These are phyloP conservation scores for Plectranthus barbatus DNA, from an alignment of 257 asterid species.

Conservation along the genomic window DNA sequence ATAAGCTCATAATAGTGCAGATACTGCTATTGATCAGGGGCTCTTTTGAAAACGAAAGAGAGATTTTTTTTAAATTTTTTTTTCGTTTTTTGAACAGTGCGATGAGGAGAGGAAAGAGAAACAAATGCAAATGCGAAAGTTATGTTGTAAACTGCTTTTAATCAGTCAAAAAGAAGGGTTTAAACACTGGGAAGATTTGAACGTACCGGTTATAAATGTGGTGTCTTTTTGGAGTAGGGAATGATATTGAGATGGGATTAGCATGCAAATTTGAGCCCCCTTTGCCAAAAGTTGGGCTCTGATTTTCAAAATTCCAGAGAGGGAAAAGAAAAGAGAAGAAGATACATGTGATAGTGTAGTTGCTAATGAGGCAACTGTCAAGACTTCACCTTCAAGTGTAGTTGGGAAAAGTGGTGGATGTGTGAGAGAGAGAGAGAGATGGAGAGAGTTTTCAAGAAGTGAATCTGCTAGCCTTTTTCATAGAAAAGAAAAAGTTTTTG, in stretches of 20 bases:
- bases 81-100: not conserved
- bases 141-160: constrained; percentile 25
- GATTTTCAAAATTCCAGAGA: constrained; percentile 56
- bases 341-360: constrained; percentile 33
- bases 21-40: not conserved
- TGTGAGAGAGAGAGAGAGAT: constrained; percentile 3
- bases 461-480: constrained; percentile 36
- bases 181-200: constrained; percentile 21
- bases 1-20: not conserved
- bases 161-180: constrained; percentile 46
- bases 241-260: constrained; percentile 10
- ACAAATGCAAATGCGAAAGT: not conserved
- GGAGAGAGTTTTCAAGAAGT: constrained; percentile 13
- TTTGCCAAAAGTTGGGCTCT: constrained; percentile 39
- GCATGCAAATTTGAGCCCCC: constrained; percentile 59
- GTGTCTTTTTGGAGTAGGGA: constrained; percentile 23
- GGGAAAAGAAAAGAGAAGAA: constrained; percentile 46
- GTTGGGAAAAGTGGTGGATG: constrained; percentile 7
- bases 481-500: constrained; percentile 38
- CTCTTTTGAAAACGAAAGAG: constrained; percentile 14
- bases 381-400: constrained; percentile 33
- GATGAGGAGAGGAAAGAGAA: constrained; percentile 7
- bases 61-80: not conserved
- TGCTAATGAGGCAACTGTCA: constrained; percentile 27
- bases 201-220: constrained; percentile 43